A percentile compares a stretch with the other conserved stretches of the same genome.
phyloP scores from a whole-genome alignment of 768 basidiomycete species.

The Tulasnella sp. region DNA sequence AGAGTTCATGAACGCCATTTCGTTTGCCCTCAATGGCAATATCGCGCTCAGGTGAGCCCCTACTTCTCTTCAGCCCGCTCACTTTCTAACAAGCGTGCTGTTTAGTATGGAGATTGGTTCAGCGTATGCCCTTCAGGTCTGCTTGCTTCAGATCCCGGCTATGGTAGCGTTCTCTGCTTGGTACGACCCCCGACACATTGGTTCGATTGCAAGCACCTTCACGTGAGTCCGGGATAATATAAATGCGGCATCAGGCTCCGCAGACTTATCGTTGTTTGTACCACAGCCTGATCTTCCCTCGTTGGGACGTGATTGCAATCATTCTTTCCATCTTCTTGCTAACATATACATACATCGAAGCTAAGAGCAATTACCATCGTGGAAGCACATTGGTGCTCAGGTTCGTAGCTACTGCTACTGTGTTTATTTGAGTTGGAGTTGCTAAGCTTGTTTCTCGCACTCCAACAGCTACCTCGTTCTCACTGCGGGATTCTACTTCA shows the following conservation, averaged over 20 bases:
- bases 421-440: slow-evolving; percentile 14
- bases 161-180: slow-evolving; percentile 99
- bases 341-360: slow-evolving; percentile 98
- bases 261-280: slow-evolving; percentile 12
- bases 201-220: slow-evolving; percentile 80
- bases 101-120: slow-evolving; percentile 97
- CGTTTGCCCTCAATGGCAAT: slow-evolving; percentile 92
- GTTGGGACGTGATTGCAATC: slow-evolving; percentile 94
- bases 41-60: slow-evolving; percentile 73
- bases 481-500: slow-evolving; percentile 84
- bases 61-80: not conserved
- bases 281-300: slow-evolving; percentile 96
- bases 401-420: slow-evolving; percentile 32
- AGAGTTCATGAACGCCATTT: slow-evolving; percentile 99
- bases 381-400: slow-evolving; percentile 92
- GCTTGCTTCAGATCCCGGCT: slow-evolving; percentile 91
- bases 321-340: slow-evolving; percentile 94
- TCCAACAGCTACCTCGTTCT: slow-evolving; percentile 76
- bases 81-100: not conserved
- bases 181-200: slow-evolving; percentile 80
- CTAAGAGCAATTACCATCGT: slow-evolving; percentile 96
- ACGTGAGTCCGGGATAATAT: slow-evolving; percentile 52
- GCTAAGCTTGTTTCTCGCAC: not conserved
- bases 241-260: not conserved
- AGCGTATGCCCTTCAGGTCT: slow-evolving; percentile 96